These are phyloP conservation scores for Nemania diffusa DNA, from an alignment of 2,329 filamentous ascomycete genomes.

Conservation along the genomic window DNA sequence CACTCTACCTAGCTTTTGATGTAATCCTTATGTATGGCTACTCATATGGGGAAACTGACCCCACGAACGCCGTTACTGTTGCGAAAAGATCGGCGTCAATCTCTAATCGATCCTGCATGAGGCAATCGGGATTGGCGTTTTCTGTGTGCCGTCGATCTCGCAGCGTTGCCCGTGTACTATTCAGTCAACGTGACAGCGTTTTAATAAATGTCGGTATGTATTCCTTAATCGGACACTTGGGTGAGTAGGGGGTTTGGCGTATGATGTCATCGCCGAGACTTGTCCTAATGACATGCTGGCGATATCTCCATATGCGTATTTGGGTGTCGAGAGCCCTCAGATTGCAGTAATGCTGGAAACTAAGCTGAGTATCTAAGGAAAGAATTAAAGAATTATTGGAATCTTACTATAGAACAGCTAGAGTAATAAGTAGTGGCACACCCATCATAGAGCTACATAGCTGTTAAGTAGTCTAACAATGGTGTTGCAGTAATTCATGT, in stretches of 20 bases:
- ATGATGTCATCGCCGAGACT: slow-evolving; percentile 31
- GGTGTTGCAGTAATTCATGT: not conserved
- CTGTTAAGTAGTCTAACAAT: not conserved
- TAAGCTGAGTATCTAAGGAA: not conserved
- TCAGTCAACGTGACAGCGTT: not conserved
- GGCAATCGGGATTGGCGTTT: slow-evolving; percentile 11
- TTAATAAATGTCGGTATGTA: not conserved
- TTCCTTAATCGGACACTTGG: not conserved
- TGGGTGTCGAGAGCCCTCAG: not conserved
- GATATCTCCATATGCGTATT: not conserved
- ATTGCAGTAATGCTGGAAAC: not conserved
- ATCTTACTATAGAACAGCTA: not conserved
- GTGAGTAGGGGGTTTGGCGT: not conserved
- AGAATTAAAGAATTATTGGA: not conserved
- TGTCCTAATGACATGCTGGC: not conserved
- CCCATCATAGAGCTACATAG: not conserved
- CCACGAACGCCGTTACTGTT: slow-evolving; percentile 8
- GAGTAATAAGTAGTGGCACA: not conserved
- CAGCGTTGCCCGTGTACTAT: not conserved
- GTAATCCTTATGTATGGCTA: not conserved
- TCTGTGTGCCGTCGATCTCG: slow-evolving; percentile 25
- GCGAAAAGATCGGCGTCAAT: slow-evolving; percentile 24
- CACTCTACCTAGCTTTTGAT: not conserved
- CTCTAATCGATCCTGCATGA: not conserved
- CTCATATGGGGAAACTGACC: not conserved